These are phyloP conservation scores for Phoenix dactylifera DNA, from an alignment of 176 grass and related monocot genomes.

Conservation along the genomic window DNA sequence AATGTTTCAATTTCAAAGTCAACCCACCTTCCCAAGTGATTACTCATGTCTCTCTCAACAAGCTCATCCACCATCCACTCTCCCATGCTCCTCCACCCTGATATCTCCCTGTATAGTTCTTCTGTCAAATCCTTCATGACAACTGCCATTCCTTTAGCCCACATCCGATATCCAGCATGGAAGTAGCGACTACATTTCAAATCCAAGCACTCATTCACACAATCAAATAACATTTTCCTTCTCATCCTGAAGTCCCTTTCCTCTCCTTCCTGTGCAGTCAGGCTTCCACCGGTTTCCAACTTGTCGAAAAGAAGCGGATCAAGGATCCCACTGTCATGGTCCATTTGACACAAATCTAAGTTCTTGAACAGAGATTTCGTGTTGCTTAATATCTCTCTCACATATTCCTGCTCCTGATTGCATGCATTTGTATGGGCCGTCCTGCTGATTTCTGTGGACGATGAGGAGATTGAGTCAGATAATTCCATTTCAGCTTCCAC, in stretches of 20 bases:
- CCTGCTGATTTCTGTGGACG: slow-evolving; percentile 27
- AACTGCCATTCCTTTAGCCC: slow-evolving; percentile 47
- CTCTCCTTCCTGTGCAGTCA: slow-evolving; percentile 23
- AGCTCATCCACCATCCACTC: slow-evolving; percentile 54
- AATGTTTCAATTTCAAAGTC: slow-evolving; percentile 53
- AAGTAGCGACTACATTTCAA: slow-evolving; percentile 42
- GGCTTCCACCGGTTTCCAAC: slow-evolving; percentile 27
- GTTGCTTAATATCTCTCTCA: slow-evolving; percentile 40
- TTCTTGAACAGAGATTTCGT: slow-evolving; percentile 27
- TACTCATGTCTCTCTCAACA: slow-evolving; percentile 81
- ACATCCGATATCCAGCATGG: slow-evolving; percentile 59
- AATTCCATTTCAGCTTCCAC: slow-evolving; percentile 32
- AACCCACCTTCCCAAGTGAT: slow-evolving; percentile 49
- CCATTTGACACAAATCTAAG: slow-evolving; percentile 18
- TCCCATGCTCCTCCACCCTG: slow-evolving; percentile 51
- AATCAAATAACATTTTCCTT: slow-evolving; percentile 47
- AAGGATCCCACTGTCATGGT: slow-evolving; percentile 19
- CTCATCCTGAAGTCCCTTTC: slow-evolving; percentile 11
- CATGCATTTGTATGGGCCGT: slow-evolving; percentile 14
- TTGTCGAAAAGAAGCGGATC: slow-evolving; percentile 40
- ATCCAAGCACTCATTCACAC: slow-evolving; percentile 57
- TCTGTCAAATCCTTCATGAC: slow-evolving; percentile 24
- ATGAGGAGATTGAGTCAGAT: slow-evolving; percentile 43
- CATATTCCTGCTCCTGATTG: slow-evolving; percentile 36
- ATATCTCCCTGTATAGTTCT: slow-evolving; percentile 44